Evolutionary conservation across 2,329 filamentous ascomycete genomes (phyloP), one percentile per base, ranked within the genome.

Genomic region (Tolypocladium endophyticum): DNA sequence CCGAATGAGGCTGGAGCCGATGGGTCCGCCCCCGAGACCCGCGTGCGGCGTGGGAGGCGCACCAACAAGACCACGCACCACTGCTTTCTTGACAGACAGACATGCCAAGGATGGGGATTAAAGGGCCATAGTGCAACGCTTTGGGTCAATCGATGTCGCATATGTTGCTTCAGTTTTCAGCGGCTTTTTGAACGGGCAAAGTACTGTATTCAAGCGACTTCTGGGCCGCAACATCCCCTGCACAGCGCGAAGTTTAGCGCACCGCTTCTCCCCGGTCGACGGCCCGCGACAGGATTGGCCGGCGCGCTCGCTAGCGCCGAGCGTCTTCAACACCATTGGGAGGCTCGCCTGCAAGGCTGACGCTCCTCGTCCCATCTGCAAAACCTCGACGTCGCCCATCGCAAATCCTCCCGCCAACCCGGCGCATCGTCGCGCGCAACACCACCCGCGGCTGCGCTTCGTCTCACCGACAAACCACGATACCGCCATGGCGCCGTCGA

Each of bases 401-500:
- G 38, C 30, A 54, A 33, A 23, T 36, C 14, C 33, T 23, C 55
- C 52, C 52, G 56, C 55, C 38, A 20, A 41, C 30, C 50, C 53
- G 28, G 36, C 53, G n/a, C 28, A 43, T 18, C 55, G 59, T 54
- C 30, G 18, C 30, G 50, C 50, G 20, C 50, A 54, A 33, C 30
- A 9, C 6, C 3, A 33, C 50, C 3, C 20, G 11, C 30, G 50
- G 30, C 30, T 8, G 30, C 14, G 50, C 30, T 14, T 4, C 50
- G 50, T 7, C 23, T 4, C 39, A 2, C 25, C 30, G 28, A 58
- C 52, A 33, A 54, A 43, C 30, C n/a, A 36, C 23, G 25, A 43
- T 36, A 58, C 58, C 60, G 61, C 59, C 59, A 87, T 87, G 85
- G 83, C 84, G 59, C 84, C 83, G 20, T 79, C 82, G 16, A 81